Evolutionary conservation across 108 stramenopile species (phyloP), one percentile per base, ranked within the genome.

Genomic region (Poteriospumella lacustris): DNA sequence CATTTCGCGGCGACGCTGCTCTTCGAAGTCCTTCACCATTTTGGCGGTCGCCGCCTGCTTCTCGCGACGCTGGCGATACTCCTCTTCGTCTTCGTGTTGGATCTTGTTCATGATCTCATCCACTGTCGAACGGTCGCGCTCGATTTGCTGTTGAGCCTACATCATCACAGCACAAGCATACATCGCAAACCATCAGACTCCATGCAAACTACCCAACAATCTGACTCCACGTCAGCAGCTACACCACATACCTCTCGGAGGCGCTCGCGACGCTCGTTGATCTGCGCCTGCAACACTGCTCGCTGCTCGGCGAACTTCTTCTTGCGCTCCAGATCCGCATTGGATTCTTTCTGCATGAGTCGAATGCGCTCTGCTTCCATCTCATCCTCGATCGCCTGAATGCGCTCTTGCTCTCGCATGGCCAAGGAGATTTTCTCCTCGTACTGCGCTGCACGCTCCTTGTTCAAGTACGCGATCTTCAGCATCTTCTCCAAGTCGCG

Each of bases 401-500:
- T 84, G 68, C 88, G 84, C 28, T 80, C 85, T 43, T 85, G 80
- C 70, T 88, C 87, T 2, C 86, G 78, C 34, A 79, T 81, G 31
- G 83, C 78, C 60, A 85, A 58, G 29, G 86, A 64, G 68, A 86
- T 52, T 28, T 81, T 77, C 75, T 90, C 89, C 77, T 90, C 87
- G 62, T 90, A 85, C 76, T 90, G 89, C 28, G 89, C 88, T 31
- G 89, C 89, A 59, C 89, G 47, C 76, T 90, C 89, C 78, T 90
- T 90, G 56, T 90, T 88, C 52, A 90, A 79, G 78, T 90, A 90
- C 19, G 89, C 89, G 60, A 85, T 84, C 59, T 88, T 87, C 40
- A 90, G 79, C 40, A 83, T 82, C 28, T 81, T 44, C 76, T 90
- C 89, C 59, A 90, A 79, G 5, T 88, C 88, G 68, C 85, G 85